Evolutionary conservation across 1,284 basidiomycete genomes (phyloP), one percentile per base, ranked within the genome.

Genomic region (Pascua guehoae): DNA sequence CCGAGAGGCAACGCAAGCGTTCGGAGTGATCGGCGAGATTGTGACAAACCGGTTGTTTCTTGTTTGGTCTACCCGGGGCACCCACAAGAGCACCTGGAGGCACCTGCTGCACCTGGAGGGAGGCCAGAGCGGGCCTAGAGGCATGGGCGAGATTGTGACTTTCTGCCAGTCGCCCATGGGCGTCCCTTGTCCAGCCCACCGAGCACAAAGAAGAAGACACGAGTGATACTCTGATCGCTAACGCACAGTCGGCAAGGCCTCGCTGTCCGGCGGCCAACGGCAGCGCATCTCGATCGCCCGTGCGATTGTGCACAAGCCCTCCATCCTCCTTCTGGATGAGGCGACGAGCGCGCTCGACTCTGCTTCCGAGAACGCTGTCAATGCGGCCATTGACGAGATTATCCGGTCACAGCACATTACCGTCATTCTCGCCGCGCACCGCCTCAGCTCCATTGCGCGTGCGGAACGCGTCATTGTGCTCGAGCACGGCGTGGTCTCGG

Each of bases 341-440:
- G 80, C 80, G 9, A 81, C 80, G 0, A 78, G 75, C 10, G 88
- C 92, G 3, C 79, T 96, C 51, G 93, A 97, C 72, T 91, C 91
- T 5, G 85, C 87, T 1, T 89, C 88, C n/a, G 93, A 96, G 75
- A 85, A 89, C 51, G 73, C 75, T 8, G 75, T 93, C 37, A 95
- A 97, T 72, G 85, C 91, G 68, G 93, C 93, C 1, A 88, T 97
- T 54, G 89, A 91, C 70, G 88, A 87, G 70, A 92, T 96, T 59
- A 81, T 94, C 49, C 80, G 82, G 54, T 82, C 84, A 18, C 79
- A 86, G 51, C 84, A 87, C 62, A 90, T 91, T 48, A 94, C 91
- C 1, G 92, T 91, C 59, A 78, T 96, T 43, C 86, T 95, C 54
- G 90, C 93, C 24, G 92, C 92, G 0, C 92, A 95, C 75, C 81